Base-by-base conservation (phyloP, 345 rosid genomes). In the Pugionium dolabratum region DNA sequence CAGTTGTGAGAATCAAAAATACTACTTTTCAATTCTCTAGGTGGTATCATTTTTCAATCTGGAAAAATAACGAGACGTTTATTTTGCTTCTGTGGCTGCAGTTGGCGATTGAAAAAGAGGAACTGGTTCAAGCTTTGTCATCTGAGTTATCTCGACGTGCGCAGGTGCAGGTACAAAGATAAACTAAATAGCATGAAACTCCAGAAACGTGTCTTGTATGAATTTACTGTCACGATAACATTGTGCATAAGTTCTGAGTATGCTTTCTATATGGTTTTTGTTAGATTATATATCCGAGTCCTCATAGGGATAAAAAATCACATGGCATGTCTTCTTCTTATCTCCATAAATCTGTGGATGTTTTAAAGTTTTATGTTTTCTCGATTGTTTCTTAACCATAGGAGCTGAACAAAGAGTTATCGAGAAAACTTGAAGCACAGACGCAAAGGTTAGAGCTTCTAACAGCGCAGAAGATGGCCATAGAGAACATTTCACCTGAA, bases 371-470 rank as follows among this genome's bases (percentile, higher is more conserved):
- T 18, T 18, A 18, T 18, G 18, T 18, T 18, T 18, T 18, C 18
- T 18, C 18, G 18, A 11, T 32, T 35, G 35, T 55, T 61, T 54
- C 10, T 49, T 65, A 52, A 71, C 72, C 78, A 79, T 75, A 95
- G 98, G 96, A 78, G 75, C 72, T 86, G 77, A 95, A 91, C 83
- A 76, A 79, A 37, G 99, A 95, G 73, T 76, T 95, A 73, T 83
- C 91, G 1, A 75, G 68, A 64, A 95, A 91, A 80, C 98, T 91
- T 9, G 98, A 91, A 80, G 76, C 54, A 65, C 99, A 95, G 75
- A 95, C 97, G 6, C 95, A 89, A 76, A 91, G 97, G 83, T 72
- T 95, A 75, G 98, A 95, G 79, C 87, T 91, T 56, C 79, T 89
- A 79, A 87, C 96, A 42, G 83, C 96, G 62, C 91, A 86, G 77